Evolutionary conservation across 202 grass and related monocot species (phyloP).

Genomic region (Carex arenaria): DNA sequence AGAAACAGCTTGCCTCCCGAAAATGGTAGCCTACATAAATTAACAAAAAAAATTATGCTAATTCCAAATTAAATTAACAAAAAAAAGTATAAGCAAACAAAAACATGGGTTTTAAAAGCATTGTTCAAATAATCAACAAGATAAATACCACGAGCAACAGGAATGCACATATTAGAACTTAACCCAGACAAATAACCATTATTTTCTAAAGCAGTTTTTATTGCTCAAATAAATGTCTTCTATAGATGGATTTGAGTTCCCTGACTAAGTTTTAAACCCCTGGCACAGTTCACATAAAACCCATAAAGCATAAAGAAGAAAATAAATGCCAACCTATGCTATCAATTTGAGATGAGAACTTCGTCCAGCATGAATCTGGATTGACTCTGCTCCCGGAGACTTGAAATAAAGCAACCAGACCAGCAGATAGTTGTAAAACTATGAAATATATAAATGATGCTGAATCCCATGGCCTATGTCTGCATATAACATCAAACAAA

Average conservation of each 20-base stretch:
- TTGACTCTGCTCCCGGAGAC: slow-evolving; percentile 54
- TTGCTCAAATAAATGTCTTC: not conserved
- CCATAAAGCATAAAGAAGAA: not conserved
- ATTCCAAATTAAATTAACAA: not conserved
- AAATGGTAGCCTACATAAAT: slow-evolving; percentile 77
- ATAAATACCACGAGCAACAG: not conserved
- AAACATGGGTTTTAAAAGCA: not conserved
- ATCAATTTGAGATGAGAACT: slow-evolving; percentile 56
- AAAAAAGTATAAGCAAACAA: not conserved
- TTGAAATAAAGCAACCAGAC: slow-evolving; percentile 74
- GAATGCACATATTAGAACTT: not conserved
- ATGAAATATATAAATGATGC: slow-evolving; percentile 80
- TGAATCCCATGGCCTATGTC: slow-evolving; percentile 66
- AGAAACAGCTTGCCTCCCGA: slow-evolving; percentile 74
- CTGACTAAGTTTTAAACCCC: not conserved
- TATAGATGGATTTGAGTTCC: too few relatives aligned
- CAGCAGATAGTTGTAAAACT: slow-evolving; percentile 60
- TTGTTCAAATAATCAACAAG: not conserved
- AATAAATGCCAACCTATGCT: slow-evolving; percentile 62
- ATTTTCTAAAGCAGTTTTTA: not conserved
- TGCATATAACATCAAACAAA: slow-evolving; percentile 33
- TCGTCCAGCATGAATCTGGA: slow-evolving; percentile 82
- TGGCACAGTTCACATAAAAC: not conserved
- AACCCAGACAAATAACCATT: not conserved
- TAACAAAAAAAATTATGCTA: not conserved